Conservation (phyloP, 805 yeast species). For the Zygotorulaspora chibaensis region DNA sequence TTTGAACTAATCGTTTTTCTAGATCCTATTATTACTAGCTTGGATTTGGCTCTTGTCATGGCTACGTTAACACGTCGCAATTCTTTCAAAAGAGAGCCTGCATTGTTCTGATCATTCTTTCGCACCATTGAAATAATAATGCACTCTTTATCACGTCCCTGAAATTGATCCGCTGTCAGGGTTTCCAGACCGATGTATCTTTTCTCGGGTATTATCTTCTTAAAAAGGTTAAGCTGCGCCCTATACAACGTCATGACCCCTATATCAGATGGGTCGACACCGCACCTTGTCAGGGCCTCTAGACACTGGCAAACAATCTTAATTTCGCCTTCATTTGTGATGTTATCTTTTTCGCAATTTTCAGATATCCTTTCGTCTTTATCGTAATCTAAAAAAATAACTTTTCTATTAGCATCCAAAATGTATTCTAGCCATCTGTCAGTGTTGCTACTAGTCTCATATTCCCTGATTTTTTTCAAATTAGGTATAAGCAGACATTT, state of each 20-base stretch:
- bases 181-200: conserved; percentile 55
- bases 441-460: neutral
- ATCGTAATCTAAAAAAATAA: conserved; percentile 80
- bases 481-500: conserved; percentile 51
- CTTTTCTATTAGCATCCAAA: conserved; percentile 53
- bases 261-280: conserved; percentile 54
- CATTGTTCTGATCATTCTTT: conserved; percentile 58
- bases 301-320: conserved; percentile 58
- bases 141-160: conserved; percentile 93
- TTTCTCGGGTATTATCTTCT: conserved; percentile 23
- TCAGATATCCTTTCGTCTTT: conserved; percentile 41
- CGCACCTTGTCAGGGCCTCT: conserved; percentile 51
- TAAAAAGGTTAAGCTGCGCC: conserved; percentile 62
- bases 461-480: conserved; percentile 17
- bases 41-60: conserved; percentile 82
- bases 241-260: conserved; percentile 90
- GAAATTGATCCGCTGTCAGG: conserved; percentile 91
- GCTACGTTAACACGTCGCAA: conserved; percentile 95
- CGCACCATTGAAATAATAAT: conserved; percentile 86
- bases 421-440: conserved; percentile 54
- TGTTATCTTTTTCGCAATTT: conserved; percentile 64
- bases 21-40: conserved; percentile 82
- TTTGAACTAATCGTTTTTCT: conserved; percentile 43
- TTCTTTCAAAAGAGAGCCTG: conserved; percentile 78
- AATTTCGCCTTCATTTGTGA: conserved; percentile 73